phyloP scores from a whole-genome alignment of 192 early-diverging fungal species.

The Chytriomyces confervae region DNA sequence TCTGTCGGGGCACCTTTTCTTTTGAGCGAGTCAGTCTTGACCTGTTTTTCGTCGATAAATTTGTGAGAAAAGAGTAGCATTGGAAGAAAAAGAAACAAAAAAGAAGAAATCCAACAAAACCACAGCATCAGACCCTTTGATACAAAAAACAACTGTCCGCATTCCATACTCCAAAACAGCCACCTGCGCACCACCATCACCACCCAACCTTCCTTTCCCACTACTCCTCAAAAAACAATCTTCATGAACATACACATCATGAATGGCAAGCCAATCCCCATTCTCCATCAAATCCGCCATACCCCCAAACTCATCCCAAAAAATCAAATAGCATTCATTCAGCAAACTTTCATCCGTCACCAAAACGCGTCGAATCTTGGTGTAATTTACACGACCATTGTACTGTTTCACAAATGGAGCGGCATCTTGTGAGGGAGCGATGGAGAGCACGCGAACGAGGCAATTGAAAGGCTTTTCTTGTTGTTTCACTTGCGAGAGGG shows the following conservation, averaged over 20 bases:
- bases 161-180: neutral
- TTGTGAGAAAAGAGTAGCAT: too few relatives aligned
- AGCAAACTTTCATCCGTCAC: neutral
- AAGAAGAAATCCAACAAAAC: too few relatives aligned
- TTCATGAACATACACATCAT: constrained; percentile 9
- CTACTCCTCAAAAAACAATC: neutral
- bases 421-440: neutral
- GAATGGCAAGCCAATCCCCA: constrained; percentile 3
- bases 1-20: too few relatives aligned
- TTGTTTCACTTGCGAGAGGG: neutral
- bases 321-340: neutral
- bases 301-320: neutral
- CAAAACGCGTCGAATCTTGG: neutral
- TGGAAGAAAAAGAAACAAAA: too few relatives aligned
- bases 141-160: too few relatives aligned
- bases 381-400: neutral
- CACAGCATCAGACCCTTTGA: too few relatives aligned
- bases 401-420: neutral
- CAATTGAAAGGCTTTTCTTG: neutral
- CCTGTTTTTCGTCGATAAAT: too few relatives aligned
- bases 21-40: too few relatives aligned
- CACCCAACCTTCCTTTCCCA: neutral
- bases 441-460: neutral
- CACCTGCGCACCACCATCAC: constrained; percentile 17
- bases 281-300: constrained; percentile 13